Conservation (phyloP, 2,329 filamentous ascomycete genomes). For the Penicillium thymicola region DNA sequence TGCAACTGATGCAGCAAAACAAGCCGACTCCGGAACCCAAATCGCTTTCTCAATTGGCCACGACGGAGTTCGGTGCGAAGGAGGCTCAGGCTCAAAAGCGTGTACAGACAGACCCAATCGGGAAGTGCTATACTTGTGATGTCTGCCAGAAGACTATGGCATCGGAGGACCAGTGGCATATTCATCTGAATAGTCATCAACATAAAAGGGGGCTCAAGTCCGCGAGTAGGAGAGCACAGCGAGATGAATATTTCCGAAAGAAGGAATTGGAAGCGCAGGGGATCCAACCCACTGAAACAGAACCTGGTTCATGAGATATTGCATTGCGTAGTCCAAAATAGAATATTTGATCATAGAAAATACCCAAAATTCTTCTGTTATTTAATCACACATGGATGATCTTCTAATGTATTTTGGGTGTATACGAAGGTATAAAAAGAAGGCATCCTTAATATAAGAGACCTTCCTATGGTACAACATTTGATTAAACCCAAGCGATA, state of each 20-base stretch:
- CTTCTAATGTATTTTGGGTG: no score
- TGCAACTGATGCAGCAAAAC: conserved; percentile 60
- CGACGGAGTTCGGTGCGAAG: conserved; percentile 56
- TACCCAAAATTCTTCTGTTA: neutral
- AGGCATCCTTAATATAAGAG: no score
- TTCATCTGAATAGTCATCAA: conserved; percentile 54
- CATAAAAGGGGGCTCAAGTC: conserved; percentile 58
- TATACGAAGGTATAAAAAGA: no score
- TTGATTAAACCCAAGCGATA: neutral
- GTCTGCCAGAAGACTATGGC: conserved; percentile 61
- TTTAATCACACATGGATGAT: neutral
- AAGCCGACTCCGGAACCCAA: conserved; percentile 53
- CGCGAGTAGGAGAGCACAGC: conserved; percentile 29
- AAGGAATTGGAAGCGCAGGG: conserved; percentile 16
- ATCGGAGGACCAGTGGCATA: conserved; percentile 56
- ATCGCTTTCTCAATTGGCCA: conserved; percentile 58
- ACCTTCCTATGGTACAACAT: no score
- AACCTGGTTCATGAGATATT: neutral
- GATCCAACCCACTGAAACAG: neutral
- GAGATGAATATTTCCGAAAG: conserved; percentile 33
- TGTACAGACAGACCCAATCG: conserved; percentile 46
- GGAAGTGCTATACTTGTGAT: conserved; percentile 60
- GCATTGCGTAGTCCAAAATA: neutral
- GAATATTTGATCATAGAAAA: neutral
- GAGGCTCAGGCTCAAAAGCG: conserved; percentile 45